Base-by-base conservation (phyloP, 1,284 basidiomycete species). In the Amylostereum areolatum region DNA sequence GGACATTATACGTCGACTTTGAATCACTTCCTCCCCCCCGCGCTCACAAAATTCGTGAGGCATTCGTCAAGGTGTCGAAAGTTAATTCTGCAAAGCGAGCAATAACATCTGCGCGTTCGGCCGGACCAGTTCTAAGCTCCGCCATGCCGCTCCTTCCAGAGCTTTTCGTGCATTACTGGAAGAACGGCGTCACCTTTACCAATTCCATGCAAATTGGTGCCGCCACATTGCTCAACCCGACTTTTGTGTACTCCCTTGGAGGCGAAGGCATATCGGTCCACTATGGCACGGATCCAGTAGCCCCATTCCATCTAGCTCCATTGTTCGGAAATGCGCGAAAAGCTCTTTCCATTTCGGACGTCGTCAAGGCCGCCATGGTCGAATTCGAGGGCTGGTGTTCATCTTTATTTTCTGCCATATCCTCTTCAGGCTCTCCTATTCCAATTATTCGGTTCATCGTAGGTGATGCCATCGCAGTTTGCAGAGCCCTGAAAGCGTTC, bases 281-380 rank as follows among this genome's bases (percentile, higher is more conserved):
- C 51, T 75, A 77, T 51, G 71, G 64, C 1, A 72, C 69, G 0
- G 65, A 73, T 54, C 78, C 79, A 1, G 48, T 78, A 0, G 43
- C 62, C 2, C 57, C 67, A 5, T 82, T 81, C 59, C 77, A 80
- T 56, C 63, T 77, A 2, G 72, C 71, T 0, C 57, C 69, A 1
- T 59, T 64, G 0, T 68, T 73, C 49, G 65, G 56, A 2, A 59
- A 60, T 33, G 49, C 55, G 3, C 58, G 48, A 3, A 48, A 47
- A 7, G 36, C 46, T 0, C 48, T 50, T 12, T 44, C 55, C 18
- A 43, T 58, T 5, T 43, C 44, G 3, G 65, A 64, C 18, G 29
- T 70, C 28, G 54, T 66, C 9, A 48, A 59, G 5, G 49, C 55
- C 2, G 66, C 66, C 1, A 61, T 61, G 49, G 32, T 48, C 2